A percentile compares a stretch with the other conserved stretches of the same genome.
These are phyloP conservation scores for Lichtheimia ornata DNA, from an alignment of 371 early-diverging fungal species.

Conservation along the genomic window DNA sequence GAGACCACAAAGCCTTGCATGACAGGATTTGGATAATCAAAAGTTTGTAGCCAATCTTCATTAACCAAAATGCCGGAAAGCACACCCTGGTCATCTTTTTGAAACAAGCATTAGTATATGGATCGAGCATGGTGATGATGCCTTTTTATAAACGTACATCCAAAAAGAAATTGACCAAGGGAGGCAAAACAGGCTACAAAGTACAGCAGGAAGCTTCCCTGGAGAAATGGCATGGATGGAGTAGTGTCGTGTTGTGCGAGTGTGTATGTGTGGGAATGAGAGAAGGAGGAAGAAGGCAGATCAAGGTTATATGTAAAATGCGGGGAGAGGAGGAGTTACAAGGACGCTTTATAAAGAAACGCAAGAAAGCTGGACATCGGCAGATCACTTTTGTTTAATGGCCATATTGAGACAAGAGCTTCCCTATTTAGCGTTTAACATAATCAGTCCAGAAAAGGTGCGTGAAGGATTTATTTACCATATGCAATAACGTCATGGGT, in stretches of 20 bases:
- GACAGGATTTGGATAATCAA: constrained; percentile 28
- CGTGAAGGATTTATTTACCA: too few relatives aligned
- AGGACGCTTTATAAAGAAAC: not conserved
- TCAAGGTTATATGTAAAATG: too few relatives aligned
- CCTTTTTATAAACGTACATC: constrained; percentile 26
- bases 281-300: not conserved
- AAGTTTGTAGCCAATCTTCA: constrained; percentile 29
- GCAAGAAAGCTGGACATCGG: too few relatives aligned
- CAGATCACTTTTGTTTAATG: too few relatives aligned
- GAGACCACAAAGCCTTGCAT: constrained; percentile 39
- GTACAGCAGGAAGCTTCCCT: constrained; percentile 27
- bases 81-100: constrained; percentile 39
- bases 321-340: too few relatives aligned
- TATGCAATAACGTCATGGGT: too few relatives aligned
- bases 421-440: not conserved
- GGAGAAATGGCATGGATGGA: constrained; percentile 1
- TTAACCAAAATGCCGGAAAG: constrained; percentile 42
- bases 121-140: too few relatives aligned
- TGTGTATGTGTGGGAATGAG: not conserved
- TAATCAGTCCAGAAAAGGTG: too few relatives aligned
- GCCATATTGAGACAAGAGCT: not conserved
- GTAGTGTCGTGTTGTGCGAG: not conserved
- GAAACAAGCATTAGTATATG: too few relatives aligned
- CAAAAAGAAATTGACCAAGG: constrained; percentile 43
- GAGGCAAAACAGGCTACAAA: constrained; percentile 41